Evolutionary conservation across 1,284 basidiomycete species (phyloP), one percentile per base, ranked within the genome.

Genomic region (Trametes pubescens): DNA sequence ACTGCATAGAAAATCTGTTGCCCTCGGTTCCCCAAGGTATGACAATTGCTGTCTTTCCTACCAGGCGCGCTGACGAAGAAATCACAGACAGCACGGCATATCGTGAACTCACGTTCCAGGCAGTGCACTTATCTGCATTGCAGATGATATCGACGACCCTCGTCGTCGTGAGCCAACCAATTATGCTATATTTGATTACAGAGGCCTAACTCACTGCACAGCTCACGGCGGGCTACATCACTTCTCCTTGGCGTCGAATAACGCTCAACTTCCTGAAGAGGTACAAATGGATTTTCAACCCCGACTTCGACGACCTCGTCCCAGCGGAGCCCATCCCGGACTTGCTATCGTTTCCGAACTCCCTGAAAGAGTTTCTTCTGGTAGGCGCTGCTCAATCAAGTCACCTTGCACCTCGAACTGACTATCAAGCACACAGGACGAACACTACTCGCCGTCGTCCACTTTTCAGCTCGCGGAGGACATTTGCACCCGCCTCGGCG

Each of bases 251-350:
- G 71, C 68, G 75, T 35, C 80, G 81, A n/a, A 73, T 80, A 56
- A 70, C 75, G 44, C 75, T 81, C 37, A 88, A 87, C 69, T 86
- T 88, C 70, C 72, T 81, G 48, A 81, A 86, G 22, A 83, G 91
- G 38, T 90, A 91, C 72, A 93, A 93, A 73, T 93, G 91, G 91
- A 85, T 89, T 0, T 89, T 87, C 68, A 75, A 78, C 29, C 76
- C 81, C 0, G 83, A 85, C 54, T 72, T 71, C 52, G 62, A 71
- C 48, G 57, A 59, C 11, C 66, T 71, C 9, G 59, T 46, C 2
- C 67, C 69, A 16, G 67, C 63, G 9, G 38, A 65, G 7, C 71
- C 71, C 2, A 22, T 65, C 18, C 70, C 70, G 5, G 67, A 71
- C 26, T 43, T 70, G 26, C 14, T 34, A 5, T 13, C 22, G n/a